Evolutionary conservation across 2,329 filamentous ascomycete genomes (phyloP).

Genomic region (Talaromyces sp.): DNA sequence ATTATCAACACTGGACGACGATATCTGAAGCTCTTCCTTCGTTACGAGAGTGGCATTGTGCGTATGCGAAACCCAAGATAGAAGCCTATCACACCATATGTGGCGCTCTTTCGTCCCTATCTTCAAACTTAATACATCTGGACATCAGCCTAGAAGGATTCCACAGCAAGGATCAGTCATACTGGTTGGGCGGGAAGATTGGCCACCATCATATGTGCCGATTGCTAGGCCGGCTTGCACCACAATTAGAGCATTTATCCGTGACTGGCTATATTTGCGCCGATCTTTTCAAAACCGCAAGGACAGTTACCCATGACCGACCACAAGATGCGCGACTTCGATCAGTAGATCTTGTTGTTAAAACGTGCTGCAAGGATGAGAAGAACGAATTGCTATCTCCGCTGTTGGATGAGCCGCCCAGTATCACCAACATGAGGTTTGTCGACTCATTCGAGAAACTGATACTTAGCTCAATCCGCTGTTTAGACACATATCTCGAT

Average conservation of each 20-base stretch:
- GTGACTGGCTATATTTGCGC: constrained; percentile 72
- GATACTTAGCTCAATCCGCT: constrained; percentile 61
- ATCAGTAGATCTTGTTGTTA: constrained; percentile 68
- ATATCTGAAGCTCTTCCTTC: constrained; percentile 63
- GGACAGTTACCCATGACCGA: constrained; percentile 50
- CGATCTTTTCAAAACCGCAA: constrained; percentile 61
- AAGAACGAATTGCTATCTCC: constrained; percentile 33
- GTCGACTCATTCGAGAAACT: constrained; percentile 68
- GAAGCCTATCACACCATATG: constrained; percentile 71
- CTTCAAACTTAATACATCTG: constrained; percentile 58
- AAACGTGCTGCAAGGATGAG: constrained; percentile 63
- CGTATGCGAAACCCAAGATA: constrained; percentile 66
- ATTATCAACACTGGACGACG: constrained; percentile 59
- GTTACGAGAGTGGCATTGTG: constrained; percentile 54
- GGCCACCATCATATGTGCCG: constrained; percentile 65
- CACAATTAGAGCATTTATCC: constrained; percentile 63
- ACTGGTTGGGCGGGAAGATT: constrained; percentile 45
- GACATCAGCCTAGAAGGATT: constrained; percentile 70
- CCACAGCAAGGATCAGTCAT: constrained; percentile 63
- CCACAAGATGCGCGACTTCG: constrained; percentile 50
- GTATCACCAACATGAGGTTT: constrained; percentile 69
- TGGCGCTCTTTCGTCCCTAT: constrained; percentile 58
- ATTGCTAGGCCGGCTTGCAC: constrained; percentile 59
- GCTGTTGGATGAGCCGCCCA: constrained; percentile 62
- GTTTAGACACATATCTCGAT: constrained; percentile 57